Percentiles rank a stretch among this genome's conserved stretches.
These are phyloP conservation scores for Ochromonadaceae sp. DNA, from an alignment of 352 stramenopile genomes.

Conservation along the genomic window DNA sequence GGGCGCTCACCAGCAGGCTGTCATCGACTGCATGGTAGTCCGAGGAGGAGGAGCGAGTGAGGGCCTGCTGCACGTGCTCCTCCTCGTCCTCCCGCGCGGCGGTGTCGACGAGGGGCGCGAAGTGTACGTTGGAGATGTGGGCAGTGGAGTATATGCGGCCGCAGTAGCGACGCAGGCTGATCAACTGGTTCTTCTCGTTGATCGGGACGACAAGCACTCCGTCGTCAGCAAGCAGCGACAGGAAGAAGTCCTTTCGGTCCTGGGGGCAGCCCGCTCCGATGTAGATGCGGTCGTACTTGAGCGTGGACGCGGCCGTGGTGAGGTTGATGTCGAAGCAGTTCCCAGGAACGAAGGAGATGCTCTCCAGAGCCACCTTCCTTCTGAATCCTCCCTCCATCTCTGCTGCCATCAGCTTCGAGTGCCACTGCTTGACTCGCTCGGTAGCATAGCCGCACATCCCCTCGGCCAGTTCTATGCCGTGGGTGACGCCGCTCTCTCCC, in stretches of 20 bases:
- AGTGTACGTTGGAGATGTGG: neutral
- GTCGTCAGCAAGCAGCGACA: neutral
- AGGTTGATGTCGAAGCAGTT: constrained; percentile 6
- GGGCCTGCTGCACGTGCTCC: neutral
- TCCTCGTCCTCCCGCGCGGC: neutral
- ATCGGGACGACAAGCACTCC: neutral
- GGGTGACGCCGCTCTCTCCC: constrained; percentile 22
- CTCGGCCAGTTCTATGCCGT: constrained; percentile 21
- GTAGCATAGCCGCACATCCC: too few relatives aligned
- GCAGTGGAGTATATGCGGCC: neutral
- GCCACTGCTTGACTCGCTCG: too few relatives aligned
- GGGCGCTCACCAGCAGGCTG: neutral
- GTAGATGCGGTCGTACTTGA: constrained; percentile 26
- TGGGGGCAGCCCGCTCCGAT: constrained; percentile 18
- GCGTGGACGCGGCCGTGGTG: neutral
- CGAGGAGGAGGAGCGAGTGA: neutral
- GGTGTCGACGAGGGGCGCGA: neutral
- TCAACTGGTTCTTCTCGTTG: constrained; percentile 1
- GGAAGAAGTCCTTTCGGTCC: neutral
- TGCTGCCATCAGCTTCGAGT: too few relatives aligned
- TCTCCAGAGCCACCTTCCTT: neutral
- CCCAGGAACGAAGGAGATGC: neutral
- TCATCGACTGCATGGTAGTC: neutral
- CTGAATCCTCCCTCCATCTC: neutral
- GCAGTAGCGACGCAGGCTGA: neutral